These are phyloP conservation scores for Epichloe sylvatica DNA, from an alignment of 2,329 filamentous ascomycete species.

Conservation along the genomic window DNA sequence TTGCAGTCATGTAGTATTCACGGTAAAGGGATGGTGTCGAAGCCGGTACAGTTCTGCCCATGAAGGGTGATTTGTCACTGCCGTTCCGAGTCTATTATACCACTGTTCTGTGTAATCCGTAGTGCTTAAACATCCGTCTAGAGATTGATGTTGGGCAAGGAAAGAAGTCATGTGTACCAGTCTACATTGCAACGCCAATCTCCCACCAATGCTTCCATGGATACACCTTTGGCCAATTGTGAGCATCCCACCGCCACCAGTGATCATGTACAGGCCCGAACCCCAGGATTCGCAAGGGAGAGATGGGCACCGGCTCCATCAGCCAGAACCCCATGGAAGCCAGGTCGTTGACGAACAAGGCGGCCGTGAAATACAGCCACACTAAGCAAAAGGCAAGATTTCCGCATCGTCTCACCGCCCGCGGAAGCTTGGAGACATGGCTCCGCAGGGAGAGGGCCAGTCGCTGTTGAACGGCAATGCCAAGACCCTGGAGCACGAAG, in stretches of 20 bases:
- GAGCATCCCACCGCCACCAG: conserved; percentile 53
- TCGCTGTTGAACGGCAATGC: conserved; percentile 45
- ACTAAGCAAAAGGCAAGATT: conserved; percentile 49
- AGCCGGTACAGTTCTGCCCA: background rate
- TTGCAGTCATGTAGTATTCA: background rate
- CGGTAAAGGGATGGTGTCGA: background rate
- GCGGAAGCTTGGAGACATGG: conserved; percentile 27
- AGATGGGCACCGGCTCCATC: conserved; percentile 69
- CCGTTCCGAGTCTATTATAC: background rate
- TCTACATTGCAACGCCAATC: conserved; percentile 20
- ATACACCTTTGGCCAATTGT: conserved; percentile 41
- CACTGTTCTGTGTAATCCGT: background rate
- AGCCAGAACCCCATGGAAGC: conserved; percentile 62
- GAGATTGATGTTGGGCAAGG: background rate
- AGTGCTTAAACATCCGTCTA: background rate
- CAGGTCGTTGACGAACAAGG: conserved; percentile 62
- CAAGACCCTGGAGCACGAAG: conserved; percentile 56
- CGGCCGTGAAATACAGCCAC: conserved; percentile 57
- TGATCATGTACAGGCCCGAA: conserved; percentile 45
- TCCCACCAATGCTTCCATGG: conserved; percentile 49
- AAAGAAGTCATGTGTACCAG: background rate
- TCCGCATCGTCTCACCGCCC: conserved; percentile 29
- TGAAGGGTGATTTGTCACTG: background rate
- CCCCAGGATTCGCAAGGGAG: conserved; percentile 51
- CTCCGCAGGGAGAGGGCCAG: conserved; percentile 21